phyloP scores from a whole-genome alignment of 1,284 basidiomycete genomes.

The Cyathus olla region DNA sequence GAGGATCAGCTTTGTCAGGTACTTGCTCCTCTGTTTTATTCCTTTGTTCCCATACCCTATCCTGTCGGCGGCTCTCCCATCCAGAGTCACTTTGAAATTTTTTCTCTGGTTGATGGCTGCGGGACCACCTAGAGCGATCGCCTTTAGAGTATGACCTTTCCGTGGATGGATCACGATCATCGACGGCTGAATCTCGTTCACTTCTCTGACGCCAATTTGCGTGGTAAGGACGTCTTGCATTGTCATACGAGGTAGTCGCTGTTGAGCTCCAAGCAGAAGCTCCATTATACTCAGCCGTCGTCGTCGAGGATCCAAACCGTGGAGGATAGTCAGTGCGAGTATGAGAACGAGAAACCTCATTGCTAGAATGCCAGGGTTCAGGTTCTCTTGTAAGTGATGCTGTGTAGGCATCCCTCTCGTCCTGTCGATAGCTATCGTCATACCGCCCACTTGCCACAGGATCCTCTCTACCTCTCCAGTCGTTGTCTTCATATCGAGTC shows the following conservation, averaged over 20 bases:
- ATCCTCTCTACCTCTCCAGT: constrained; percentile 67
- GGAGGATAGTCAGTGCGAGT: constrained; percentile 57
- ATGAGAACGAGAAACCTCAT: constrained; percentile 52
- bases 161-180: constrained; percentile 31
- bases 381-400: constrained; percentile 48
- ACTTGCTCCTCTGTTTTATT: constrained; percentile 38
- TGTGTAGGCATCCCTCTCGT: constrained; percentile 63
- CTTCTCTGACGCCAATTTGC: constrained; percentile 59
- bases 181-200: constrained; percentile 35
- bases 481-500: constrained; percentile 56
- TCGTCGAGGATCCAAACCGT: constrained; percentile 53
- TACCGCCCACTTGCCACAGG: constrained; percentile 63
- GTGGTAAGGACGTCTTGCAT: constrained; percentile 48
- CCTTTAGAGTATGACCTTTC: constrained; percentile 34
- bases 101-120: constrained; percentile 48
- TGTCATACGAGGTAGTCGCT: constrained; percentile 44
- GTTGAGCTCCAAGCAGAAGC: constrained; percentile 42
- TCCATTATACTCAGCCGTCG: constrained; percentile 51
- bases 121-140: constrained; percentile 41
- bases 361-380: constrained; percentile 56
- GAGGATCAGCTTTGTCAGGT: constrained; percentile 28
- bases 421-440: constrained; percentile 59
- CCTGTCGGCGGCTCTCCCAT: constrained; percentile 53
- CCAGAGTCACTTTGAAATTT: constrained; percentile 54
- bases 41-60: constrained; percentile 44